Percentiles rank a stretch among this genome's conserved stretches.
Evolutionary conservation across 805 yeast species (phyloP).

Genomic region (Phaffomyces opuntiae): DNA sequence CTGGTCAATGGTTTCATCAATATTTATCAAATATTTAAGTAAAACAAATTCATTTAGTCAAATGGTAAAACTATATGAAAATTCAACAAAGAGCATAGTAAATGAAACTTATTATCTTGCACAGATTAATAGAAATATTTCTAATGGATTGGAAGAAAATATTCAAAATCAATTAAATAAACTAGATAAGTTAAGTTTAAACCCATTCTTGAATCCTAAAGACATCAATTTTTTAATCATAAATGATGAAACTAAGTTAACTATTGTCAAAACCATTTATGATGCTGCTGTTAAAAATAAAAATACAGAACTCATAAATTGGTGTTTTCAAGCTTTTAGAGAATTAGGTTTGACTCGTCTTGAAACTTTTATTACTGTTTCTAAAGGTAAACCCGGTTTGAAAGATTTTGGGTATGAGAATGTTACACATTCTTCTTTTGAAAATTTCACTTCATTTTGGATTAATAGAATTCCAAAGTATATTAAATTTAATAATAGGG

Average conservation of each 20-base stretch:
- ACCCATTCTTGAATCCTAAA: conserved; percentile 13
- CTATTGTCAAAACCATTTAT: conserved; percentile 16
- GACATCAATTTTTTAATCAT: conserved; percentile 9
- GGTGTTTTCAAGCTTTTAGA: conserved; percentile 14
- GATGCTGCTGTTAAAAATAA: conserved; percentile 10
- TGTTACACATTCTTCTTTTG: neutral
- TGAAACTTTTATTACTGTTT: neutral
- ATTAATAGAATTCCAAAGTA: neutral
- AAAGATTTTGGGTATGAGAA: neutral
- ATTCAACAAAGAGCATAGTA: conserved; percentile 8
- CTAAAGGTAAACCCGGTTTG: too few relatives aligned
- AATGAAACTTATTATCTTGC: conserved; percentile 8
- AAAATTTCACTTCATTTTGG: neutral
- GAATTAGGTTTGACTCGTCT: conserved; percentile 11
- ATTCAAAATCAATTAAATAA: neutral
- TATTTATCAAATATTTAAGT: conserved; percentile 15
- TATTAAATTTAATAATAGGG: neutral
- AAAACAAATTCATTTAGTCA: conserved; percentile 3
- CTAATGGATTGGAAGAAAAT: neutral
- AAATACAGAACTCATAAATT: conserved; percentile 5
- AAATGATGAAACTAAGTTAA: conserved; percentile 7
- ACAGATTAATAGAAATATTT: neutral
- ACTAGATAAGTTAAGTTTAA: conserved; percentile 3
- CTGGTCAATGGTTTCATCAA: conserved; percentile 17
- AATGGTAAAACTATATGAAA: conserved; percentile 8